phyloP scores from a whole-genome alignment of 768 basidiomycete genomes.

The Podaxis sp. region DNA sequence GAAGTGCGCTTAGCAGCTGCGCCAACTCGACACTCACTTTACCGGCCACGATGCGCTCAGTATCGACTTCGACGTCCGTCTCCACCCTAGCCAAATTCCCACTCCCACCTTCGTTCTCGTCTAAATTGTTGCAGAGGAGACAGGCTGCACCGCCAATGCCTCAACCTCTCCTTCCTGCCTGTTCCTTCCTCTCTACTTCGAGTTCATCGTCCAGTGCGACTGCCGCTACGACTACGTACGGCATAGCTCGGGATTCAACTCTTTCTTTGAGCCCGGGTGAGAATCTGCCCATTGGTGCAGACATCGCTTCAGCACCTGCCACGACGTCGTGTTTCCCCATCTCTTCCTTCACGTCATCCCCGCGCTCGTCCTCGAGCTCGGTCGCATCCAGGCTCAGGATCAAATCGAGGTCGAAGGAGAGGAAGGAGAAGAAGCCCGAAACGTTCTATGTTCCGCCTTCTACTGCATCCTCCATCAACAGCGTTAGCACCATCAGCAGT shows the following conservation, averaged over 20 bases:
- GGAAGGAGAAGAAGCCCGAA: not conserved
- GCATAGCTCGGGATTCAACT: not conserved
- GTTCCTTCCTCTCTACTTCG: not conserved
- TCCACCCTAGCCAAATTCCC: constrained; percentile 11
- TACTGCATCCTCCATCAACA: not conserved
- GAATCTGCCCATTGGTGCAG: not conserved
- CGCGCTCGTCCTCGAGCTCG: not conserved
- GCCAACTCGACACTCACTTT: not conserved
- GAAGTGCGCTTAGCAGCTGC: not conserved
- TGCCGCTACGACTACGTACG: not conserved
- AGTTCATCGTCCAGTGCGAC: not conserved
- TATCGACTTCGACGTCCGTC: constrained; percentile 5
- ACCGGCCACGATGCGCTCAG: not conserved
- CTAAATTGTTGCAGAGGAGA: constrained; percentile 5
- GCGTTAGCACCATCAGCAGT: not conserved
- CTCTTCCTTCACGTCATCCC: not conserved
- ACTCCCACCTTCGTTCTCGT: constrained; percentile 10
- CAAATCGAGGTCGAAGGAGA: not conserved
- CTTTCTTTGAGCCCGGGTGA: not conserved
- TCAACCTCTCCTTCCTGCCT: not conserved
- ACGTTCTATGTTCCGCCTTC: constrained; percentile 1
- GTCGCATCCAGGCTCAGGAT: not conserved
- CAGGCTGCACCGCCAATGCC: constrained; percentile 3
- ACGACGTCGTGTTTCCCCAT: not conserved
- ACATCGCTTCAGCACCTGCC: not conserved